phyloP scores from a whole-genome alignment of 2,329 filamentous ascomycete species.

The Alternaria hordeiaustralica region DNA sequence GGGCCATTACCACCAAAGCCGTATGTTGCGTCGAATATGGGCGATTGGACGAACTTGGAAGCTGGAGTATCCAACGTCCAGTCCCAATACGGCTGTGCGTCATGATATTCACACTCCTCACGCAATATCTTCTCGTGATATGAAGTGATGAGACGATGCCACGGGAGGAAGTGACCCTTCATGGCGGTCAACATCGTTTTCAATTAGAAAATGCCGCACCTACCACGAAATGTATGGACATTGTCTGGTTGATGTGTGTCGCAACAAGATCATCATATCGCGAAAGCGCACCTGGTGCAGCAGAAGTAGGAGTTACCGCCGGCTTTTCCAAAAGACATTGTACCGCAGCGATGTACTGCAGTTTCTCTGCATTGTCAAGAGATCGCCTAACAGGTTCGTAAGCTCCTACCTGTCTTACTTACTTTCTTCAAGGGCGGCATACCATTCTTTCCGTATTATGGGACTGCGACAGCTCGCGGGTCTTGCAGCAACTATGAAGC shows the following conservation, averaged over 20 bases:
- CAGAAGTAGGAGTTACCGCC: neutral
- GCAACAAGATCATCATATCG: neutral
- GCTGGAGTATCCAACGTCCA: neutral
- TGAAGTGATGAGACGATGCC: neutral
- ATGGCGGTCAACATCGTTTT: neutral
- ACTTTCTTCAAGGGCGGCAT: neutral
- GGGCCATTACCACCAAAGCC: neutral
- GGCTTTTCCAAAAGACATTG: neutral
- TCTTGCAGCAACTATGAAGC: neutral
- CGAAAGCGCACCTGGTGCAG: neutral
- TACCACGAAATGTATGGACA: constrained; percentile 1
- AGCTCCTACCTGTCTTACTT: neutral
- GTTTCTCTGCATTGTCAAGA: neutral
- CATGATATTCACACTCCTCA: neutral
- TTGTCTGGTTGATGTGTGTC: constrained; percentile 26
- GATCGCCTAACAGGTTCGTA: neutral
- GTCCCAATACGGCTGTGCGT: neutral
- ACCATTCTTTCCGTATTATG: neutral
- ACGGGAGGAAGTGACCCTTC: neutral
- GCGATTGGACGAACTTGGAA: neutral
- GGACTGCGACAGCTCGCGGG: neutral
- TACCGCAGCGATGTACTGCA: neutral
- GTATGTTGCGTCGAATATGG: neutral
- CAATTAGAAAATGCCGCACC: neutral
- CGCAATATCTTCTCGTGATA: neutral